Evolutionary conservation across 106 monocot species (phyloP).

Genomic region (Dioscorea dumetorum): DNA sequence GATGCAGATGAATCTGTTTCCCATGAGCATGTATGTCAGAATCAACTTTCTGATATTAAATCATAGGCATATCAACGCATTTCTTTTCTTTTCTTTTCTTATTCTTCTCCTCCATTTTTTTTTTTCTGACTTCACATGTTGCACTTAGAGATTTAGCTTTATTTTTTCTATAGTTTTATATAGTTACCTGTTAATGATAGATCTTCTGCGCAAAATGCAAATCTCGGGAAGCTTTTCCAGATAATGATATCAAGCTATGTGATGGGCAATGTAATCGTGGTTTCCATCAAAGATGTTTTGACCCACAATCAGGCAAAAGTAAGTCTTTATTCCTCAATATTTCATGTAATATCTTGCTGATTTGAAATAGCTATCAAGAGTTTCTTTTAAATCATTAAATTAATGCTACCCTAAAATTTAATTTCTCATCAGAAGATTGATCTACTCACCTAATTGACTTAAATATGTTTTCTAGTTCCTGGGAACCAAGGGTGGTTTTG

Average conservation of each 20-base stretch:
- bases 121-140: not conserved
- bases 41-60: not conserved
- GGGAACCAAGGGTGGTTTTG: slow-evolving; percentile 80
- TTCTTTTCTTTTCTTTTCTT: not conserved
- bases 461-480: slow-evolving; percentile 38
- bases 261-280: slow-evolving; percentile 64
- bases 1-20: slow-evolving; percentile 57
- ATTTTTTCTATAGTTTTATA: slow-evolving; percentile 2
- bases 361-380: too few relatives aligned
- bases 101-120: not conserved
- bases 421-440: not conserved
- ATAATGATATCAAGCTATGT: slow-evolving; percentile 73
- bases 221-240: slow-evolving; percentile 51
- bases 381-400: not conserved
- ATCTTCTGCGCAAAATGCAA: slow-evolving; percentile 78
- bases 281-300: slow-evolving; percentile 78
- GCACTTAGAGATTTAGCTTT: not conserved
- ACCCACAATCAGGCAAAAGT: slow-evolving; percentile 63
- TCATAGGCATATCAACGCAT: not conserved
- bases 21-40: slow-evolving; percentile 51
- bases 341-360: too few relatives aligned
- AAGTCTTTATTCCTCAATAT: not conserved
- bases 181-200: slow-evolving; percentile 22
- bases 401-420: not conserved
- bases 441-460: slow-evolving; percentile 8